Conservation (phyloP, 768 basidiomycete genomes). For the Suillus americanus region DNA sequence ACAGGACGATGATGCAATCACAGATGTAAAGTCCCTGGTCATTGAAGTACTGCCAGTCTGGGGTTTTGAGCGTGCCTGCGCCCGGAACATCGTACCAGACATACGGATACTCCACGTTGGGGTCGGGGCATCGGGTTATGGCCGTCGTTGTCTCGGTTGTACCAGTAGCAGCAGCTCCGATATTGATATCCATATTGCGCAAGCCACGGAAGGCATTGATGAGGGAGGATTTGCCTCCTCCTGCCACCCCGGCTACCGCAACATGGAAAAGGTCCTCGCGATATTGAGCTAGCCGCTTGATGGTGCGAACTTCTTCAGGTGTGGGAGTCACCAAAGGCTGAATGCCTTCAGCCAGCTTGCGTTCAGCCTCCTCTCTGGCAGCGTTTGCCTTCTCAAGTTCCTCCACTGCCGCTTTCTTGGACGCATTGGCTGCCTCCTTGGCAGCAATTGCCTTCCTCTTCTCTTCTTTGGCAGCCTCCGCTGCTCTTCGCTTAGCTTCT, state of each 20-base stretch:
- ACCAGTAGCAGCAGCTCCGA: slow-evolving; percentile 28
- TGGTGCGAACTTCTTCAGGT: slow-evolving; percentile 14
- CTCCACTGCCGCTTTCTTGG: slow-evolving; percentile 13
- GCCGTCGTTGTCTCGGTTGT: slow-evolving; percentile 29
- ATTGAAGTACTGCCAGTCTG: slow-evolving; percentile 38
- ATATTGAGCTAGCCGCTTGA: slow-evolving; percentile 18
- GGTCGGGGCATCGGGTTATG: slow-evolving; percentile 22
- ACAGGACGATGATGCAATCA: slow-evolving; percentile 33
- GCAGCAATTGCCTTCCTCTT: slow-evolving; percentile 9
- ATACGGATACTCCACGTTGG: slow-evolving; percentile 16
- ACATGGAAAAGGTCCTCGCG: slow-evolving; percentile 29
- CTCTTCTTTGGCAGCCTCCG: slow-evolving; percentile 20
- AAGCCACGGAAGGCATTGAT: slow-evolving; percentile 37
- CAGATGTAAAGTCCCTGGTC: slow-evolving; percentile 36
- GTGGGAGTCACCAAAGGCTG: slow-evolving; percentile 28
- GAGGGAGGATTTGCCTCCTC: slow-evolving; percentile 36
- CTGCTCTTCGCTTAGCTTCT: not conserved
- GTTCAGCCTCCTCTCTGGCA: not conserved
- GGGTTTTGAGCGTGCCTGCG: slow-evolving; percentile 32
- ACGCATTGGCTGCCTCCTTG: slow-evolving; percentile 12
- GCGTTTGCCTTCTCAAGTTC: slow-evolving; percentile 6
- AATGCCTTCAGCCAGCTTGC: slow-evolving; percentile 22
- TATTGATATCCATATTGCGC: slow-evolving; percentile 10
- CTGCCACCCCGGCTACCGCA: slow-evolving; percentile 33
- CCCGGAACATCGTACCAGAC: slow-evolving; percentile 40